Evolutionary conservation across 768 basidiomycete species (phyloP).

Genomic region (Pleurotus pulmonarius): DNA sequence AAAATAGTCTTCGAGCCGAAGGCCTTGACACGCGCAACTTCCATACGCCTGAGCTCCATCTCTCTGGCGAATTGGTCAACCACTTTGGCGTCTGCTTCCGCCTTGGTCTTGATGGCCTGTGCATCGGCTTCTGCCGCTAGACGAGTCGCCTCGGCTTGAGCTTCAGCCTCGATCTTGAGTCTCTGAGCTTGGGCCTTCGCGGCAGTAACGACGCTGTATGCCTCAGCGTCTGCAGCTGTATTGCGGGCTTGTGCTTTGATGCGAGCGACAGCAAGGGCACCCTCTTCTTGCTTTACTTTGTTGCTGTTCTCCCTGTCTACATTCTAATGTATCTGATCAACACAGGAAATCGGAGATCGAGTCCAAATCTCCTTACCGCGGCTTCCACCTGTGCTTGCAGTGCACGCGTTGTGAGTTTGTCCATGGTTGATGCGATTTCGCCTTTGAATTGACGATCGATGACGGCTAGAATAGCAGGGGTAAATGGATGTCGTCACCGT

Average conservation of each 20-base stretch:
- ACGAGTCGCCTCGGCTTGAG: slow-evolving; percentile 75
- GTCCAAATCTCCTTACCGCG: slow-evolving; percentile 44
- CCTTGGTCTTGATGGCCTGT: slow-evolving; percentile 60
- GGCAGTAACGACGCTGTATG: slow-evolving; percentile 68
- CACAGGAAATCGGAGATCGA: too few relatives aligned
- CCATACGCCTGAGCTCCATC: slow-evolving; percentile 68
- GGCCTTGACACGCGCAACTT: slow-evolving; percentile 58
- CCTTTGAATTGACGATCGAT: slow-evolving; percentile 89
- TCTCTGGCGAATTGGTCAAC: slow-evolving; percentile 67
- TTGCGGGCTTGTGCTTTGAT: slow-evolving; percentile 68
- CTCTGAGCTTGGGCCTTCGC: slow-evolving; percentile 69
- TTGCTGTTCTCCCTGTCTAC: slow-evolving; percentile 87
- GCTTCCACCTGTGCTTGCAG: slow-evolving; percentile 87
- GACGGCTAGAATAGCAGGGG: slow-evolving; percentile 47
- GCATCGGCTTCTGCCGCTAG: slow-evolving; percentile 75
- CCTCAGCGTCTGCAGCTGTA: slow-evolving; percentile 71
- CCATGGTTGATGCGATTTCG: slow-evolving; percentile 82
- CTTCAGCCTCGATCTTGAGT: slow-evolving; percentile 74
- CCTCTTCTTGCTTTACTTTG: slow-evolving; percentile 83
- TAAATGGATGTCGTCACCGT: neutral
- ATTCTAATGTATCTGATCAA: slow-evolving; percentile 39
- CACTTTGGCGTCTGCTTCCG: slow-evolving; percentile 58
- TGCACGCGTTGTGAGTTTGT: slow-evolving; percentile 76
- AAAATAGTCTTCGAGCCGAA: slow-evolving; percentile 71
- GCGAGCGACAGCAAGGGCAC: slow-evolving; percentile 68